Evolutionary conservation across 1,284 basidiomycete species (phyloP), one percentile per base, ranked within the genome.

Genomic region (Laetiporus sulphureus): DNA sequence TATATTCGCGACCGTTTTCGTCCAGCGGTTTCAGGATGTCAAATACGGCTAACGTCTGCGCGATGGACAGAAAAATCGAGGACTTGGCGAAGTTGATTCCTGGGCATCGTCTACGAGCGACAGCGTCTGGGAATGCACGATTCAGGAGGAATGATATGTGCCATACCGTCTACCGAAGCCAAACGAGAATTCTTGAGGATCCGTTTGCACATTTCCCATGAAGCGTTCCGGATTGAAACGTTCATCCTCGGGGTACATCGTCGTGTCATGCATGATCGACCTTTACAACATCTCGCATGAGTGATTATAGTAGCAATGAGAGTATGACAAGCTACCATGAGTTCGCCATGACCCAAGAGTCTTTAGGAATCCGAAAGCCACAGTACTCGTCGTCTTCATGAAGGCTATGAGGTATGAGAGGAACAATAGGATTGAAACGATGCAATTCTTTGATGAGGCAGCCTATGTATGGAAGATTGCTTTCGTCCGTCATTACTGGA

Each of bases 401-500:
- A 12, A 52, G 19, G 8, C 50, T 48, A 40, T 62, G 60, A n/a
- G 31, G 31, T 21, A 18, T 51, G 3, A 58, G 35, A 7, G 57
- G 57, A 2, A 49, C 51, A 12, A 59, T 48, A 18, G 56, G 54
- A 39, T 55, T 49, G 54, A 56, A 61, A 3, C 62, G 52, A 34
- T 56, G 46, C 3, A 55, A 50, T 42, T 64, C 62, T 24, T 52
- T 52, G 39, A 51, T 41, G n/a, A 63, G 30, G 2, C 61, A 59
- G 27, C 59, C 45, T 27, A 60, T 30, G 40, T 59, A 64, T 3
- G 61, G 60, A 10, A 64, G 49, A 18, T 46, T 40, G 0, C 48
- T 44, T 5, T 57, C 53, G 44, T 64, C 62, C 12, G 43, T 48
- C 27, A 55, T 51, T 5, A 47, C 52, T 12, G 62, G 62, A 10